A percentile compares a stretch with the other conserved stretches of the same genome.
These are phyloP conservation scores for Candida sojae DNA, from an alignment of 1,139 yeast species.

Conservation along the genomic window DNA sequence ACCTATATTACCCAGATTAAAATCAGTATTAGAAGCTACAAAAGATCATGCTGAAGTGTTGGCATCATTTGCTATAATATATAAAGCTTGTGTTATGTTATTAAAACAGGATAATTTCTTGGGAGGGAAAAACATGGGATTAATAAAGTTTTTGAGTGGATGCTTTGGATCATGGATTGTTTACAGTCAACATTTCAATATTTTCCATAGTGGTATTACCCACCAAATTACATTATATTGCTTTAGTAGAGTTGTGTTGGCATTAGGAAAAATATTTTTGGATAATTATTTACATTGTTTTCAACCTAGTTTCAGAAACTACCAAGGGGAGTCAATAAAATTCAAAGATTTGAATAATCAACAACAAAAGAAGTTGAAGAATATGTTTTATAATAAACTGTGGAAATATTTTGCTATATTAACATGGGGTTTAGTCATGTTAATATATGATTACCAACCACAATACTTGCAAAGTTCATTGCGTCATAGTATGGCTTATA, in stretches of 20 bases:
- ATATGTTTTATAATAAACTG: slow-evolving; percentile 39
- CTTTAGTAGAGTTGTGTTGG: slow-evolving; percentile 58
- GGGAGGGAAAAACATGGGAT: slow-evolving; percentile 30
- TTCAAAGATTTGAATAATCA: slow-evolving; percentile 32
- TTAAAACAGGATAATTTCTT: slow-evolving; percentile 36
- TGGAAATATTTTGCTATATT: slow-evolving; percentile 72
- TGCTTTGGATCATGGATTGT: slow-evolving; percentile 64
- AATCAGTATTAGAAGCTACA: slow-evolving; percentile 57
- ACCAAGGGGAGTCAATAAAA: slow-evolving; percentile 21
- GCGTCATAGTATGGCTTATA: slow-evolving; percentile 71
- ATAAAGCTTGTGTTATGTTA: slow-evolving; percentile 43
- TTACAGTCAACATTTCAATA: slow-evolving; percentile 57
- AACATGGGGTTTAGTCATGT: slow-evolving; percentile 78
- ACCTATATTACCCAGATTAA: slow-evolving; percentile 47
- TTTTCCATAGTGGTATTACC: slow-evolving; percentile 51
- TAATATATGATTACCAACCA: slow-evolving; percentile 65
- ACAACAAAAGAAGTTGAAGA: slow-evolving; percentile 37
- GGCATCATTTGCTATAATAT: slow-evolving; percentile 66
- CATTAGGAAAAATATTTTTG: slow-evolving; percentile 49
- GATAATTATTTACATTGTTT: slow-evolving; percentile 38
- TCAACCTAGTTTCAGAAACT: slow-evolving; percentile 34
- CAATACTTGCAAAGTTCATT: slow-evolving; percentile 65
- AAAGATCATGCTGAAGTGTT: slow-evolving; percentile 66
- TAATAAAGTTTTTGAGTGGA: slow-evolving; percentile 61
- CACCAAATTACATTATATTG: slow-evolving; percentile 66